A percentile compares a stretch with the other conserved stretches of the same genome.
Conservation (phyloP, 352 stramenopile genomes). For the Phytophthora hybrid region DNA sequence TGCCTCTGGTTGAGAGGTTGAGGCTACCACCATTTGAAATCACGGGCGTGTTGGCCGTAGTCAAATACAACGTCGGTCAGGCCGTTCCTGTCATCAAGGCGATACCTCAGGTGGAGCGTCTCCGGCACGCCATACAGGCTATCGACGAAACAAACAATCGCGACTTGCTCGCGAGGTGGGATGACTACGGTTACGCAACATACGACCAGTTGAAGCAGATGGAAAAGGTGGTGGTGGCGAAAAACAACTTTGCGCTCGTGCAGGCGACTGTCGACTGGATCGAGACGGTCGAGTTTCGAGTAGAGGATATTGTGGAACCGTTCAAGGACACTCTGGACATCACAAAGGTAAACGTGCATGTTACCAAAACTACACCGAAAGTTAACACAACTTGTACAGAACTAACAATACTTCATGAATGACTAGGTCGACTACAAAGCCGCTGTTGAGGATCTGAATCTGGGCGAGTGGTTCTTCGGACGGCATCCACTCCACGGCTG, state of each 20-base stretch:
- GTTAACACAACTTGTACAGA: background rate
- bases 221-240: background rate
- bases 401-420: constrained; percentile 1
- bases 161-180: constrained; percentile 6
- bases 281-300: constrained; percentile 13
- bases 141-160: constrained; percentile 5
- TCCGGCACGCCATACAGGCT: background rate
- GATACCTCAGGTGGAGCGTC: background rate
- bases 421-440: constrained; percentile 7
- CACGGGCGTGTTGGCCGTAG: background rate
- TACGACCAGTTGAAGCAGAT: constrained; percentile 21
- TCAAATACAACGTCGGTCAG: background rate
- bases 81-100: background rate
- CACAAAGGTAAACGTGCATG: constrained; percentile 6
- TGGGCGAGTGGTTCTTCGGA: constrained; percentile 2
- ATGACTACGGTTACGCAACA: constrained; percentile 11
- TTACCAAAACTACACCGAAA: constrained; percentile 6
- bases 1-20: background rate
- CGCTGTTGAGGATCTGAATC: constrained; percentile 1
- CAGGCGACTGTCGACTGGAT: constrained; percentile 18
- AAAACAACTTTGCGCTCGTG: constrained; percentile 18
- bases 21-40: background rate
- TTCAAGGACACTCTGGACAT: constrained; percentile 14
- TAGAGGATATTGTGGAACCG: background rate
- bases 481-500: constrained; percentile 3